Evolutionary conservation across 139 green algal genomes (phyloP).

Genomic region (Yamagishiella unicocca): DNA sequence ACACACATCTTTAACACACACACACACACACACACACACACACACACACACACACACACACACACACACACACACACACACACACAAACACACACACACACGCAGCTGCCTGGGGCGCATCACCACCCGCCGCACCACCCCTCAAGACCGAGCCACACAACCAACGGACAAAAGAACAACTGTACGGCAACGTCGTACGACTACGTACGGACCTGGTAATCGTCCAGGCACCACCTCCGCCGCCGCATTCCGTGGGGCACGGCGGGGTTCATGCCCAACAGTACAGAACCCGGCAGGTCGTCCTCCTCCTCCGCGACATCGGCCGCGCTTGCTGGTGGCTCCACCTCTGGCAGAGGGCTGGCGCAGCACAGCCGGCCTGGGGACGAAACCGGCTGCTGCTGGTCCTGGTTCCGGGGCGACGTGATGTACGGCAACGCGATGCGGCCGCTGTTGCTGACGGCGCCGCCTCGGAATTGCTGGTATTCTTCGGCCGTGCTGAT

Average conservation of each 20-base stretch:
- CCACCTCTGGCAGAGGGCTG: not conserved
- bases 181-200: no score
- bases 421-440: not conserved
- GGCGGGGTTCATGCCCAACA: slow-evolving; percentile 33
- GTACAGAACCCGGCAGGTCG: not conserved
- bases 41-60: not conserved
- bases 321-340: not conserved
- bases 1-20: no score
- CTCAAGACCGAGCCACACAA: no score
- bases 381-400: not conserved
- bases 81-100: not conserved
- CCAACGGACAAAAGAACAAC: no score
- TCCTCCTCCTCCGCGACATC: not conserved
- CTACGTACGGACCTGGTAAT: slow-evolving; percentile 39
- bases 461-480: not conserved
- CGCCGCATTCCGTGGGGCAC: slow-evolving; percentile 14
- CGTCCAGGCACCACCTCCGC: slow-evolving; percentile 9
- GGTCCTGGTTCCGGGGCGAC: not conserved
- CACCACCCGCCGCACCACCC: no score
- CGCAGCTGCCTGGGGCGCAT: no score
- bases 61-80: not conserved
- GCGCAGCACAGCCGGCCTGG: not conserved
- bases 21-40: no score
- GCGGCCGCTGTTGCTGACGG: not conserved
- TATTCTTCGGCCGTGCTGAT: not conserved